These are phyloP conservation scores for Linum lewisii DNA, from an alignment of 345 rosid genomes.

Conservation along the genomic window DNA sequence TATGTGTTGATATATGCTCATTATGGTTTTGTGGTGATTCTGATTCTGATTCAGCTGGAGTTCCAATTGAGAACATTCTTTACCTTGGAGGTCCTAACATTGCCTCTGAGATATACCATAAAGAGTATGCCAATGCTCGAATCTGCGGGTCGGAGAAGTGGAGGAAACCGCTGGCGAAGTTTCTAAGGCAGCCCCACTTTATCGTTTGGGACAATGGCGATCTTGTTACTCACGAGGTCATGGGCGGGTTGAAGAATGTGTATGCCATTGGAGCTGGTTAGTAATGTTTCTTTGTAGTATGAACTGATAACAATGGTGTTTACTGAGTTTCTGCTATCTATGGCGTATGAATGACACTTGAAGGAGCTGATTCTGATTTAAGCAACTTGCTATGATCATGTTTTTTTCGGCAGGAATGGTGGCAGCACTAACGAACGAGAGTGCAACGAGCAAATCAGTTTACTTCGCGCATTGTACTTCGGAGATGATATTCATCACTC, in stretches of 20 bases:
- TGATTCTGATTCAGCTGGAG: conserved; percentile 47
- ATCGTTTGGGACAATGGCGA: conserved; percentile 96
- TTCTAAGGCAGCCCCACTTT: conserved; percentile 83
- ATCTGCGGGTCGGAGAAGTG: conserved; percentile 91
- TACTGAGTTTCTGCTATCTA: too few species aligned
- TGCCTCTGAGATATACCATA: conserved; percentile 89
- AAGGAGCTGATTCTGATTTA: too few species aligned
- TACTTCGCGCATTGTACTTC: conserved; percentile 96
- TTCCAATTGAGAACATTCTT: conserved; percentile 61
- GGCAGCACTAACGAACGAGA: conserved; percentile 85
- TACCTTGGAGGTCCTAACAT: conserved; percentile 99
- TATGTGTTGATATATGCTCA: not conserved
- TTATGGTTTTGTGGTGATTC: not conserved
- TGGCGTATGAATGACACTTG: too few species aligned
- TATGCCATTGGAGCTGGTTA: conserved; percentile 98
- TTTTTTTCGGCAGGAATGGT: conserved; percentile 71
- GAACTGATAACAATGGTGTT: too few species aligned
- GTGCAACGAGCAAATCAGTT: conserved; percentile 96
- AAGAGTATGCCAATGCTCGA: conserved; percentile 95
- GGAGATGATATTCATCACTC: conserved; percentile 97
- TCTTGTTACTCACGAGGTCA: conserved; percentile 96
- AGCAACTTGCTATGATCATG: too few species aligned
- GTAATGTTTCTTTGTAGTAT: not conserved
- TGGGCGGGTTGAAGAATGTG: conserved; percentile 98
- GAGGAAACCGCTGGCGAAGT: conserved; percentile 85